Evolutionary conservation across 192 early-diverging fungal species (phyloP).

Genomic region (Linnemannia exigua): DNA sequence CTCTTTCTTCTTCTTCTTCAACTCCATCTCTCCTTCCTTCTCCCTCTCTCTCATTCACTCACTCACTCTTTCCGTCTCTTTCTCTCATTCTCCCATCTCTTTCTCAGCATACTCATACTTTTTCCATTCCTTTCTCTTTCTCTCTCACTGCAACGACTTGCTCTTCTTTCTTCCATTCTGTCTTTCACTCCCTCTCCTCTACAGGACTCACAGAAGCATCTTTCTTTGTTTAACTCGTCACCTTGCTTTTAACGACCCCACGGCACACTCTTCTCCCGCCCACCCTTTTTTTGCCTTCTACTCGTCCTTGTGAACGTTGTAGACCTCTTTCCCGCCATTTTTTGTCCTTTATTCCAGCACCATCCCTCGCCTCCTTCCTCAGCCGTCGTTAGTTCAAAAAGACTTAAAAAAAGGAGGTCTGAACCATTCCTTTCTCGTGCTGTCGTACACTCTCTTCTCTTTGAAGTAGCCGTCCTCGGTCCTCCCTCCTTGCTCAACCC

Average conservation of each 20-base stretch:
- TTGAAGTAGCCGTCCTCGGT: neutral
- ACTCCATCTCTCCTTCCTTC: neutral
- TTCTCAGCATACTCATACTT: neutral
- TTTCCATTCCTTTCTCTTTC: neutral
- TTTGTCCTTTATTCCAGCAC: neutral
- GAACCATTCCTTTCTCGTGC: neutral
- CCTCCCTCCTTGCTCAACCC: neutral
- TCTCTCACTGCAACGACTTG: neutral
- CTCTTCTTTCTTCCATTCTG: neutral
- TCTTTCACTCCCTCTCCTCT: constrained; percentile 2
- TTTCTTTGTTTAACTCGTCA: neutral
- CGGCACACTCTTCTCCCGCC: neutral
- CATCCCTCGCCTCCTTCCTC: neutral
- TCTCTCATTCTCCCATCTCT: neutral
- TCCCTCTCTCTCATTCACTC: neutral
- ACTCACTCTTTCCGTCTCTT: neutral
- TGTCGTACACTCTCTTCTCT: no score
- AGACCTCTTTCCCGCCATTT: neutral
- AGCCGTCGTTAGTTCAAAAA: neutral
- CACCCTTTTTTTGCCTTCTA: neutral
- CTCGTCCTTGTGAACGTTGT: neutral
- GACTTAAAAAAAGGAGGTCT: neutral
- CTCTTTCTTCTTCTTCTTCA: neutral
- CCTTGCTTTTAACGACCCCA: neutral
- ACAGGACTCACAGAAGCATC: neutral